Conservation (phyloP, 2,329 filamentous ascomycete genomes). For the Lachnum nothofagi region DNA sequence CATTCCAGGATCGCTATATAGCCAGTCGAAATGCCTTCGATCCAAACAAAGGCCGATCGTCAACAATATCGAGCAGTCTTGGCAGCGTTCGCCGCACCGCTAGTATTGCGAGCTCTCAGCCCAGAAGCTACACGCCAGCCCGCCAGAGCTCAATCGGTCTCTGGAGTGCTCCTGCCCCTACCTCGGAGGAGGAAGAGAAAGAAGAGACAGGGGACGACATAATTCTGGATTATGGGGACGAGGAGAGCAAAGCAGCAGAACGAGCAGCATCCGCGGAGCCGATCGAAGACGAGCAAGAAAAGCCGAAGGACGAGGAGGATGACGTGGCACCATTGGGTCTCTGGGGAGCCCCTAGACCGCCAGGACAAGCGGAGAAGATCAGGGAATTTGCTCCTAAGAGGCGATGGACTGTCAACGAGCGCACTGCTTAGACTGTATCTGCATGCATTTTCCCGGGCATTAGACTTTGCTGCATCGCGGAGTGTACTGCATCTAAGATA, state of each 20-base stretch:
- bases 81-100: conserved; percentile 33
- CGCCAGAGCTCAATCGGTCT: conserved; percentile 40
- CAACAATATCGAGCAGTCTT: conserved; percentile 20
- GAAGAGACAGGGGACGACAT: conserved; percentile 36
- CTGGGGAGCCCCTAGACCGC: conserved; percentile 43
- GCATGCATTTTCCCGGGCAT: neutral
- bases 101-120: conserved; percentile 22
- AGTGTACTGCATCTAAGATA: no score
- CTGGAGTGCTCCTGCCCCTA: conserved; percentile 41
- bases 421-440: neutral
- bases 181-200: conserved; percentile 43
- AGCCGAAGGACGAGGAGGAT: conserved; percentile 23
- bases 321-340: conserved; percentile 37
- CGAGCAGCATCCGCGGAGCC: conserved; percentile 4
- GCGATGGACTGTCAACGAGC: conserved; percentile 52
- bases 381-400: conserved; percentile 47
- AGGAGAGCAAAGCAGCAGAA: neutral
- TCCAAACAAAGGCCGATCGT: conserved; percentile 13
- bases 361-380: conserved; percentile 42
- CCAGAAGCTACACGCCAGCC: conserved; percentile 23
- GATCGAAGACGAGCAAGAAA: neutral
- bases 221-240: neutral
- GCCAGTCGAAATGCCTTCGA: conserved; percentile 36
- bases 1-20: conserved; percentile 27
- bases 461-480: neutral